Conservation (phyloP, 2,329 filamentous ascomycete species). For the Aspergillus udagawae region DNA sequence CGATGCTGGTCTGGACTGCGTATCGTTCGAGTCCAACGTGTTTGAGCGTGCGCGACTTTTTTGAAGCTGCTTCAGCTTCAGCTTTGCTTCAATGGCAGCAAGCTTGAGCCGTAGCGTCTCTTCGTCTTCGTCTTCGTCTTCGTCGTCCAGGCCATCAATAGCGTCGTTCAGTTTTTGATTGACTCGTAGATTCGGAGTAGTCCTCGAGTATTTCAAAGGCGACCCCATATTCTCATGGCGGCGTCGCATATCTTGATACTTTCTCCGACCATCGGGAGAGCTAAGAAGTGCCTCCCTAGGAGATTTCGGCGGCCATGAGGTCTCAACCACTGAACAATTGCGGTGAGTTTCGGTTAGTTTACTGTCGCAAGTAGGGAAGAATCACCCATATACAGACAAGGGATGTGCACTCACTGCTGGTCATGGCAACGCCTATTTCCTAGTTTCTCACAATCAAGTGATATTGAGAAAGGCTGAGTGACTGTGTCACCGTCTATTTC, state of each 20-base stretch:
- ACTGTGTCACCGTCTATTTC: neutral
- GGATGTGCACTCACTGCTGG: slow-evolving; percentile 20
- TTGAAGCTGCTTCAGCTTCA: slow-evolving; percentile 84
- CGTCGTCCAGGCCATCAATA: slow-evolving; percentile 54
- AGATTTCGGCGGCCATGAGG: slow-evolving; percentile 60
- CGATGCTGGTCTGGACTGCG: slow-evolving; percentile 21
- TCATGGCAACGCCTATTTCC: slow-evolving; percentile 7
- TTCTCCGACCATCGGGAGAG: slow-evolving; percentile 75
- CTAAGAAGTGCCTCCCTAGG: slow-evolving; percentile 60
- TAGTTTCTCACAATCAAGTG: neutral
- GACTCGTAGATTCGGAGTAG: slow-evolving; percentile 37
- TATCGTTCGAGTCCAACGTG: slow-evolving; percentile 15
- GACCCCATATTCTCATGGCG: slow-evolving; percentile 66
- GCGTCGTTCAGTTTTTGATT: slow-evolving; percentile 29
- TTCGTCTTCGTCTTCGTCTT: slow-evolving; percentile 71
- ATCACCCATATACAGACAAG: neutral
- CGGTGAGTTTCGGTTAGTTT: slow-evolving; percentile 6
- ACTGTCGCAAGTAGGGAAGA: slow-evolving; percentile 1
- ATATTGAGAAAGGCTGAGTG: neutral
- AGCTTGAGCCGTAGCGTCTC: slow-evolving; percentile 83
- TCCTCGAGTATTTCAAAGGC: slow-evolving; percentile 52
- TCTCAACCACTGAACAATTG: slow-evolving; percentile 36
- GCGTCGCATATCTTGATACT: slow-evolving; percentile 64
- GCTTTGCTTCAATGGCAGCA: slow-evolving; percentile 79
- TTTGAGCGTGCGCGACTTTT: slow-evolving; percentile 42